Evolutionary conservation across 805 yeast species (phyloP), one percentile per base, ranked within the genome.

Genomic region (Starmerella vitae): DNA sequence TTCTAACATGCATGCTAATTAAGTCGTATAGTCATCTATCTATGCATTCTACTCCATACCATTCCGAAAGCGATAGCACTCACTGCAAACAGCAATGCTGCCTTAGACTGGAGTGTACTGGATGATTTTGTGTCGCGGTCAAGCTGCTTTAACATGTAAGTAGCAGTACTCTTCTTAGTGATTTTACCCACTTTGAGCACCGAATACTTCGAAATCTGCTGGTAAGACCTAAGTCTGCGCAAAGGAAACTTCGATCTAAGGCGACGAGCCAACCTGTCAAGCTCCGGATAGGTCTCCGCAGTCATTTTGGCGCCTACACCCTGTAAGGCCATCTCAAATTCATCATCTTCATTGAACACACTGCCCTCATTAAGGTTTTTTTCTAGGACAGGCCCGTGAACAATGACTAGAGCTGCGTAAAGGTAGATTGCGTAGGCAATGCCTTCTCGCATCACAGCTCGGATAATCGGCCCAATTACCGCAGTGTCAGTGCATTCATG

Each of bases 381-480:
- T 21, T 30, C 33, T 13, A 18, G 9, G 6, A 9, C 9, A 21
- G 33, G 33, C 17, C 42, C 38, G 33, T 41, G n/a, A 26, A 20
- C 37, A 9, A 51, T 24, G 15, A 44, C 26, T 15, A 82, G 60
- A 9, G 59, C 59, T 1, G 68, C 70, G 55, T 80, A 85, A 14
- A 84, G 52, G 45, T 78, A 75, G 9, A 82, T 51, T 5, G 72
- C 68, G 13, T 68, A 60, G 2, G 65, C 50, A 39, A 80, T 68
- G 1, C 80, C 71, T 37, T 67, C 67, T 33, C 71, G 65, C 28
- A 85, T 60, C 6, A 78, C 62, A 39, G 69, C 71, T 54, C 83
- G 94, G 72, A 91, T 82, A 3, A 88, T 57, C 3, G 66, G 57
- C 40, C 72, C 64, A 5, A 81, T 59, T 21, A 71, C 69, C 10